Evolutionary conservation across 164 flowering plant genomes (phyloP), one percentile per base, ranked within the genome.

Genomic region (Euptelea pleiosperma): DNA sequence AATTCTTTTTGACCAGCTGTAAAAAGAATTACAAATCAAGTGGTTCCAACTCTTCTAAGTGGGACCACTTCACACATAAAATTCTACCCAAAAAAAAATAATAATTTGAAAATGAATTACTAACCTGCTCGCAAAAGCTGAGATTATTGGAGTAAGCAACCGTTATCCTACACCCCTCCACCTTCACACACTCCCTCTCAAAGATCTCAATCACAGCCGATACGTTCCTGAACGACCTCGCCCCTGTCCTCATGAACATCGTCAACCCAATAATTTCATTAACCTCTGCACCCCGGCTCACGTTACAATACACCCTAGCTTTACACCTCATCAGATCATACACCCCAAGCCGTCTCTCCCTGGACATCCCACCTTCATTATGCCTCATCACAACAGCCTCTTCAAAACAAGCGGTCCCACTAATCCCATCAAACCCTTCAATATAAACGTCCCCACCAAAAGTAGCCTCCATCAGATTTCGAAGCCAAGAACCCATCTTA

Each of bases 361-460:
- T 73, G 0, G 81, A 77, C 92, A 90, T 77, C 42, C 87, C 84
- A 14, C 87, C 91, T 19, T 77, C 80, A 46, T 82, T 81, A 48
- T 86, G 97, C 58, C 95, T 79, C 87, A 84, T 79, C 72, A 88
- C 94, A 41, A 86, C 84, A 0, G 88, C 81, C 66, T 73, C 66
- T 64, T 81, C 86, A 10, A 81, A 81, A 56, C 88, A 85, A 50
- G 65, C 77, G 6, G 78, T 69, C 10, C 66, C 64, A 7, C 15
- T 63, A 12, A 64, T 12, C 35, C 57, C 70, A 3, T 80, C 79
- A 34, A 86, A 82, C 16, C 15, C 50, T 48, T 79, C 85, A 21
- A 86, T 52, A 1, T 60, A 26, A 11, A 78, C 41, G 0, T 59
- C 58, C 19, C 52, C 70, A 22, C 75, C 79, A 43, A 75, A 87